Evolutionary conservation across 768 basidiomycete species (phyloP), one percentile per base, ranked within the genome.

Genomic region (Hirschioporus abietinus): DNA sequence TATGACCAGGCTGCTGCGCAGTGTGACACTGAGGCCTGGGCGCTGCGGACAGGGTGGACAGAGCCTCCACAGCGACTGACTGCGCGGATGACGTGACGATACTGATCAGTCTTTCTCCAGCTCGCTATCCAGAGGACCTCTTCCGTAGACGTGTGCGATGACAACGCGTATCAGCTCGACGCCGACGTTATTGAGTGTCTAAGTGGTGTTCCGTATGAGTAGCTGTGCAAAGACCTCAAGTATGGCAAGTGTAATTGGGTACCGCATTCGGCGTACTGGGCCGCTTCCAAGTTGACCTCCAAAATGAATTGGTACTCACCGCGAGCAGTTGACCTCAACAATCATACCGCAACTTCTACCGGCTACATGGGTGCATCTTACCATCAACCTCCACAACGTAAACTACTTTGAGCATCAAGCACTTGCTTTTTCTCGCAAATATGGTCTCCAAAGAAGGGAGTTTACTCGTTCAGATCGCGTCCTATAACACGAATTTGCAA

Each of bases 401-500:
- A 52, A 10, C 15, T 15, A 52, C 5, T 10, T 52, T 3, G 42
- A 52, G 20, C 3, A 15, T 20, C 20, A 3, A 52, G 12, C 15
- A 20, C 42, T 52, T 10, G 42, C 4, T 15, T 7, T 52, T 30
- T 30, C 30, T 52, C 42, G 42, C 42, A 15, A 52, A 52, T 12
- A 52, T 52, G 42, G 12, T 2, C 42, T 2, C 42, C 1, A 52
- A 52, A 2, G 42, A 75, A 35, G 70, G 73, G 58, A 72, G 72
- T 20, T 72, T 89, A 24, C 78, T 92, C 65, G 88, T 94, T 6
- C 92, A 93, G 72, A 88, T 94, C 65, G 91, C 91, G 12, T 88
- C 93, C 2, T 97, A 95, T 80, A 97, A 97, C 74, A 94, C 94
- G 7, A 95, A 95, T 72, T 81, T 96, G 7, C 94, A 95, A 76